A percentile compares a stretch with the other conserved stretches of the same genome.
These are phyloP conservation scores for Podaxis carcinomalis DNA, from an alignment of 768 basidiomycete genomes.

Conservation along the genomic window DNA sequence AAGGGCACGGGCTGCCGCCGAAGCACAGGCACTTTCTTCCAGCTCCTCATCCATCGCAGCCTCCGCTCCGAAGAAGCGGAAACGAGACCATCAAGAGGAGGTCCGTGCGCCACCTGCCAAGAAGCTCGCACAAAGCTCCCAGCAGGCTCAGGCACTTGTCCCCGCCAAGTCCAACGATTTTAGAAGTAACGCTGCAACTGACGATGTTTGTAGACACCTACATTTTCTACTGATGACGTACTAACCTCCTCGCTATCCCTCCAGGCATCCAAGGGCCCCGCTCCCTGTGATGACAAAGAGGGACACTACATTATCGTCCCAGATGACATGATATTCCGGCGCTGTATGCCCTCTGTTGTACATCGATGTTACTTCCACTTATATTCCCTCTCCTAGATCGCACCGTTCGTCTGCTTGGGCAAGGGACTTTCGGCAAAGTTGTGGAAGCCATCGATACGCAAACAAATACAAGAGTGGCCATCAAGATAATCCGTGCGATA, in stretches of 20 bases:
- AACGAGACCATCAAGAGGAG: constrained; percentile 73
- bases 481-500: constrained; percentile 98
- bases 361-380: constrained; percentile 14
- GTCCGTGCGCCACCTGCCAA: constrained; percentile 63
- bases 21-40: constrained; percentile 73
- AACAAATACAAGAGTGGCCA: constrained; percentile 77
- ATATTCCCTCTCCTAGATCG: constrained; percentile 58
- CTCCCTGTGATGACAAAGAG: constrained; percentile 94
- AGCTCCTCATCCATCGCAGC: constrained; percentile 63
- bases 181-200: constrained; percentile 57
- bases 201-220: constrained; percentile 53
- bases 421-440: constrained; percentile 99
- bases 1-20: constrained; percentile 81
- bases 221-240: constrained; percentile 13
- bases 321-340: constrained; percentile 82
- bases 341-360: constrained; percentile 53
- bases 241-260: constrained; percentile 23
- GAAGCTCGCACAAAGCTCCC: constrained; percentile 50
- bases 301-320: constrained; percentile 96
- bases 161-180: constrained; percentile 65
- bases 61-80: constrained; percentile 80
- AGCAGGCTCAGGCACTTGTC: constrained; percentile 44
- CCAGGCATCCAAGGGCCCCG: constrained; percentile 61
- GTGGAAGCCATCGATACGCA: constrained; percentile 87
- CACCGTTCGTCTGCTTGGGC: constrained; percentile 85